phyloP scores from a whole-genome alignment of 352 stramenopile species.

The Pythium dissimile region DNA sequence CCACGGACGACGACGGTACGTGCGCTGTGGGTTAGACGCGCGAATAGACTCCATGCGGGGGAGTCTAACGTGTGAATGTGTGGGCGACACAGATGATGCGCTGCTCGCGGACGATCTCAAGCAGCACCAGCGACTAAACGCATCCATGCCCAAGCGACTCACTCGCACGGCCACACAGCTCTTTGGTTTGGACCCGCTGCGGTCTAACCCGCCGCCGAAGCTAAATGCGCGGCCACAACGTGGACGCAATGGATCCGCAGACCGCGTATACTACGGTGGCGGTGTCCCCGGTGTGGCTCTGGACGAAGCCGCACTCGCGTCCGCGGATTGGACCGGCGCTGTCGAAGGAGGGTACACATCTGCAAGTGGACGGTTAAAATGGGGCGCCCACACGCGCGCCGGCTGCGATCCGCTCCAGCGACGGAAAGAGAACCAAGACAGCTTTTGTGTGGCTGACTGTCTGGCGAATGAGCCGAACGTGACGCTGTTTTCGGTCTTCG shows the following conservation, averaged over 20 bases:
- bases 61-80: not conserved
- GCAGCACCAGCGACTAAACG: slow-evolving; percentile 12
- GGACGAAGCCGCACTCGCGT: slow-evolving; percentile 47
- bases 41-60: not conserved
- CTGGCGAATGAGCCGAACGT: slow-evolving; percentile 38
- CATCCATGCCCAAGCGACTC: slow-evolving; percentile 12
- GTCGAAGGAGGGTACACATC: slow-evolving; percentile 49
- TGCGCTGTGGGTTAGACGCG: not conserved
- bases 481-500: slow-evolving; percentile 74
- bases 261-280: slow-evolving; percentile 44
- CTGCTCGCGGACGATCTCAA: slow-evolving; percentile 19
- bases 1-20: slow-evolving; percentile 28
- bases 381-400: slow-evolving; percentile 52
- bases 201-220: not conserved
- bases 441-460: slow-evolving; percentile 55
- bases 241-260: slow-evolving; percentile 4
- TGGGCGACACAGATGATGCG: slow-evolving; percentile 4
- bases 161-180: slow-evolving; percentile 20
- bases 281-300: slow-evolving; percentile 68
- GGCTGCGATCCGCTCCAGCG: slow-evolving; percentile 72
- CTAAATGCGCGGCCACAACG: not conserved
- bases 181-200: slow-evolving; percentile 12
- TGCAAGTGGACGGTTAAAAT: slow-evolving; percentile 36
- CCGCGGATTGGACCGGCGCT: slow-evolving; percentile 61
- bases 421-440: slow-evolving; percentile 85